Conservation (phyloP, 2,329 filamentous ascomycete genomes). For the Neofusicoccum parvum region DNA sequence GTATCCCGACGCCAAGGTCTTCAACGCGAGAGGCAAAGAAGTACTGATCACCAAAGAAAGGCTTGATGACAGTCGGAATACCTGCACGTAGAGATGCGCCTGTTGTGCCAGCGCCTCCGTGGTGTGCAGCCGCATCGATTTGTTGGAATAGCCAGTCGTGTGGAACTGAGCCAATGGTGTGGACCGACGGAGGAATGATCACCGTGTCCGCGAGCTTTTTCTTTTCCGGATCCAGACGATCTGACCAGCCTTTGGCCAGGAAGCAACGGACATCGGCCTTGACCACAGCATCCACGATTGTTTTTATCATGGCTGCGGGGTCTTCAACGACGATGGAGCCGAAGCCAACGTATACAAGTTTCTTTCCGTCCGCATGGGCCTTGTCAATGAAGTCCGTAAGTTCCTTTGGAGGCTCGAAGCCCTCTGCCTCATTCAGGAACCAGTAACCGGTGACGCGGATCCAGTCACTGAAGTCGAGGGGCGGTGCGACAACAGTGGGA, state of each 20-base stretch:
- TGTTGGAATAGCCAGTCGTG: constrained; percentile 97
- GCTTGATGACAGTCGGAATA: constrained; percentile 90
- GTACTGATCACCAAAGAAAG: constrained; percentile 97
- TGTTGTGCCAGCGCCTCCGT: constrained; percentile 92
- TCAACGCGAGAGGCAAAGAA: constrained; percentile 92
- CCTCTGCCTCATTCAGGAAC: constrained; percentile 79
- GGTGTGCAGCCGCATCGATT: constrained; percentile 91
- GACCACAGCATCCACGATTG: constrained; percentile 87
- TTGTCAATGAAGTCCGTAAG: constrained; percentile 80
- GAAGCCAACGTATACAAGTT: constrained; percentile 95
- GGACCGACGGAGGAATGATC: constrained; percentile 75
- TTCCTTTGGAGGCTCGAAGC: constrained; percentile 74
- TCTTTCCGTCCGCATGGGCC: constrained; percentile 67
- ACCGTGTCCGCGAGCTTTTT: constrained; percentile 49
- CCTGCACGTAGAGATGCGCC: constrained; percentile 90
- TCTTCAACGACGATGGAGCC: constrained; percentile 94
- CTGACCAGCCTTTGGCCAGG: constrained; percentile 95
- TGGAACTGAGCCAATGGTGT: constrained; percentile 85
- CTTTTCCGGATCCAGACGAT: constrained; percentile 63
- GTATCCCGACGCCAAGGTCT: constrained; percentile 89
- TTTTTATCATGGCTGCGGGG: constrained; percentile 82
- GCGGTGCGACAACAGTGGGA: constrained; percentile 88
- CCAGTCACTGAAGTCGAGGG: constrained; percentile 96
- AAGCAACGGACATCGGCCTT: constrained; percentile 95
- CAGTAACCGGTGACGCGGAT: constrained; percentile 96